Base-by-base conservation (phyloP, 2,329 filamentous ascomycete species). In the Penicillium sclerotigenum region DNA sequence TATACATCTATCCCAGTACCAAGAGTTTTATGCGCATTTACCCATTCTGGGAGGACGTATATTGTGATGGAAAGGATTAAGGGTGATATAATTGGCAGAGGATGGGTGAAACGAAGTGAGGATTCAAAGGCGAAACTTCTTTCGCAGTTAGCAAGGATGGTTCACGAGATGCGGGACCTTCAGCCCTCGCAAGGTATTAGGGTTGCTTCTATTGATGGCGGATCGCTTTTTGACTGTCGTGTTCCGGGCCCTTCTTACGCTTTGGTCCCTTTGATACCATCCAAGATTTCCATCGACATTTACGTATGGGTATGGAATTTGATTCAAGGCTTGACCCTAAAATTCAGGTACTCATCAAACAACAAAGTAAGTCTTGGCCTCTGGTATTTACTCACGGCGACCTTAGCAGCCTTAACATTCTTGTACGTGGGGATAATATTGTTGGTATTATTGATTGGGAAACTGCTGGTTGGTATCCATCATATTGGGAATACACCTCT, bases 301-400 rank as follows among this genome's bases (percentile, higher is more conserved):
- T 77, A 57, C 69, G 71, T 14, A 52, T 31, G 20, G 69, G 66
- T 14, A 56, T 73, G 41, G 62, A 70, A 38, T 63, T 65, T 51
- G 62, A 73, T 64, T 37, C 63, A 36, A 52, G 53, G 4, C 57
- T 69, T 41, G 51, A 63, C 22, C 49, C 56, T 20, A 62, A 67
- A n/a, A 24, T 73, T 28, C 61, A 75, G 40, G 61, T 73, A 7
- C 60, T 77, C 13, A 73, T 75, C 18, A 65, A 54, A 36, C 59
- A 66, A 52, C 71, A 77, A 45, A 59, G 60, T 43, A 60, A 62
- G 8, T 29, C 57, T 33, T 74, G 68, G 69, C 64, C 63, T 26
- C 59, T 72, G 8, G 72, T 78, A 1, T 78, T 84, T 56, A 80
- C 80, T 1, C 80, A 84, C 68, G 76, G 76, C 3, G 81, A 84